Evolutionary conservation across 2,329 filamentous ascomycete genomes (phyloP).

Genomic region (Cercospora nicotianae): DNA sequence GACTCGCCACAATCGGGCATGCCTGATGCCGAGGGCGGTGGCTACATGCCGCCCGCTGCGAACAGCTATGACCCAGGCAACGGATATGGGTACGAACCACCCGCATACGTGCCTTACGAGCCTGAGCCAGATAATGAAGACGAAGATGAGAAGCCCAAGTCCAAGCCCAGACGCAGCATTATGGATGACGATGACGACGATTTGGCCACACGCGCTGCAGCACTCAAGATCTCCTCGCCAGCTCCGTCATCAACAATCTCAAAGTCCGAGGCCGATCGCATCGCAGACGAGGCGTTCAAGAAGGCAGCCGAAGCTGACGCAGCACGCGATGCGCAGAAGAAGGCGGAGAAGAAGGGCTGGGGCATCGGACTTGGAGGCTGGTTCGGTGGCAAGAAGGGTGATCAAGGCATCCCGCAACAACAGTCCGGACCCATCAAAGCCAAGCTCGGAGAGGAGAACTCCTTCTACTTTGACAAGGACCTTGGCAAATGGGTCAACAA

Average conservation of each 20-base stretch:
- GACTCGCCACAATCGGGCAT: neutral
- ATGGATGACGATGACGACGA: constrained; percentile 74
- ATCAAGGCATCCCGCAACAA: constrained; percentile 58
- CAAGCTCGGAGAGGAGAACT: constrained; percentile 90
- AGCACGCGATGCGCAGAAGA: constrained; percentile 55
- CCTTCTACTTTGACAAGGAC: constrained; percentile 93
- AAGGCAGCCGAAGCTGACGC: constrained; percentile 74
- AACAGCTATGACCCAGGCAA: constrained; percentile 60
- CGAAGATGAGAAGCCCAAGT: constrained; percentile 48
- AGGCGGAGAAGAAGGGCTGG: constrained; percentile 56
- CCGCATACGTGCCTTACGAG: constrained; percentile 50
- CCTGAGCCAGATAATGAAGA: constrained; percentile 55
- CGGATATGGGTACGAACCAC: constrained; percentile 52
- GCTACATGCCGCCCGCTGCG: constrained; percentile 55
- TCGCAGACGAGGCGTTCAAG: constrained; percentile 81
- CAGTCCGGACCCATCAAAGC: constrained; percentile 73
- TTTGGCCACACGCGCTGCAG: constrained; percentile 46
- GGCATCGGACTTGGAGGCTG: constrained; percentile 70
- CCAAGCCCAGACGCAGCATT: constrained; percentile 70
- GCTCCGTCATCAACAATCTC: constrained; percentile 14
- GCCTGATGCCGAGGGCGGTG: constrained; percentile 20
- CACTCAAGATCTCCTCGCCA: constrained; percentile 42
- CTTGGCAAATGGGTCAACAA: constrained; percentile 98
- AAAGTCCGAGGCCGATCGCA: constrained; percentile 57
- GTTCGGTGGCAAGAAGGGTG: constrained; percentile 66